Evolutionary conservation across 164 flowering plant genomes (phyloP), one percentile per base, ranked within the genome.

Genomic region (Brasenia schreberi): DNA sequence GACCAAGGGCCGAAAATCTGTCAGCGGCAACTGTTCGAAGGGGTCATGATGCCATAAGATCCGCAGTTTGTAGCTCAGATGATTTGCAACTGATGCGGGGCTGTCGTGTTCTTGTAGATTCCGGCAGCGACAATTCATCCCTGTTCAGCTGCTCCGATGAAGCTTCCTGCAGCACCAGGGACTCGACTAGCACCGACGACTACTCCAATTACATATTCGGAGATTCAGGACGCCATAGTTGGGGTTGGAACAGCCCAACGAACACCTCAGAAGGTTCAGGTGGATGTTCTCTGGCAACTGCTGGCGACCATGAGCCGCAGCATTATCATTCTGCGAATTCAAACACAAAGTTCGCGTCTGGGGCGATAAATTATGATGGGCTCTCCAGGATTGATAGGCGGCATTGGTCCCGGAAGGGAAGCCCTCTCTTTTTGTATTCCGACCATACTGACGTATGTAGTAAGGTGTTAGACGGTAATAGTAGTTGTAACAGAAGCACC

Each of bases 131-230:
- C 66, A 84, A 71, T 67, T 82, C 84, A 19, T 86, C 97, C 62
- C 84, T 90, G 6, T 69, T 89, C 65, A 84, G 90, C 82, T 81
- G 84, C 76, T 93, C 98, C 0, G 97, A 90, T 64, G 90, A 84
- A 78, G 84, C 85, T 33, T 89, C 98, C 5, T 85, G 82, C 72
- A 86, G 94, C 82, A 84, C 82, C 42, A 71, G 82, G 67, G 96
- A 84, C 61, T 87, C 98, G 4, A 72, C 76, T 56, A 81, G 98
- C 73, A 76, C 81, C 5, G 96, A 87, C 42, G 98, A 93, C 18
- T 70, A 76, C 11, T 77, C 87, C 33, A 96, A 88, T 18, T 79
- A 73, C 68, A 62, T 85, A 65, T 84, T 87, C 66, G 85, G 95
- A 43, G 85, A 81, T 11, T 42, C 76, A 3, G 78, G 79, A 7